phyloP scores from a whole-genome alignment of 176 grass and related monocot genomes.

The Avena sativa region DNA sequence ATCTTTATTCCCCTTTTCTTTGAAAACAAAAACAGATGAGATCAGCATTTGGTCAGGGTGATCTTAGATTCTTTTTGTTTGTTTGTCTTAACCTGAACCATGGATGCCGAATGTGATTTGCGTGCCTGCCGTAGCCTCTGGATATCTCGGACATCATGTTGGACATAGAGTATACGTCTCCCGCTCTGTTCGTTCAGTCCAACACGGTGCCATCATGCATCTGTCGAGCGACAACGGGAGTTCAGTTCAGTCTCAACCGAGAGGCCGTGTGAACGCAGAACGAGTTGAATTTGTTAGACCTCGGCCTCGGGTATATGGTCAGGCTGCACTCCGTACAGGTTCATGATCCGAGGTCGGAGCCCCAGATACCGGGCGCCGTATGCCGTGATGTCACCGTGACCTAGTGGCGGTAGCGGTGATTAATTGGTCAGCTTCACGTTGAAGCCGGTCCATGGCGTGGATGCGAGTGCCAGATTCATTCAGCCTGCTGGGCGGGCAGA shows the following conservation, averaged over 20 bases:
- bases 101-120: slow-evolving; percentile 19
- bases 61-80: not conserved
- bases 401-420: slow-evolving; percentile 26
- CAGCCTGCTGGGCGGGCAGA: slow-evolving; percentile 28
- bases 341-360: not conserved
- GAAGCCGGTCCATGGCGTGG: slow-evolving; percentile 34
- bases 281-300: slow-evolving; percentile 3
- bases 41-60: slow-evolving; percentile 53
- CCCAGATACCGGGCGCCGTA: not conserved
- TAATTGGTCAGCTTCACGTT: slow-evolving; percentile 17
- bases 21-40: not conserved
- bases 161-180: slow-evolving; percentile 47
- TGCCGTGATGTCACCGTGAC: slow-evolving; percentile 45
- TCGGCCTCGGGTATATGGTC: slow-evolving; percentile 43
- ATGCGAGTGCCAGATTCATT: slow-evolving; percentile 33
- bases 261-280: slow-evolving; percentile 37
- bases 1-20: no score
- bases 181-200: slow-evolving; percentile 19
- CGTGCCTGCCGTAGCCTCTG: slow-evolving; percentile 8
- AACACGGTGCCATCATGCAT: slow-evolving; percentile 12
- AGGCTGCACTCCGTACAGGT: slow-evolving; percentile 46
- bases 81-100: not conserved
- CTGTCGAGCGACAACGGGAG: slow-evolving; percentile 35
- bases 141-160: slow-evolving; percentile 48
- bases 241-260: slow-evolving; percentile 22